Base-by-base conservation (phyloP, 345 rosid species). In the Hirschfeldia incana region DNA sequence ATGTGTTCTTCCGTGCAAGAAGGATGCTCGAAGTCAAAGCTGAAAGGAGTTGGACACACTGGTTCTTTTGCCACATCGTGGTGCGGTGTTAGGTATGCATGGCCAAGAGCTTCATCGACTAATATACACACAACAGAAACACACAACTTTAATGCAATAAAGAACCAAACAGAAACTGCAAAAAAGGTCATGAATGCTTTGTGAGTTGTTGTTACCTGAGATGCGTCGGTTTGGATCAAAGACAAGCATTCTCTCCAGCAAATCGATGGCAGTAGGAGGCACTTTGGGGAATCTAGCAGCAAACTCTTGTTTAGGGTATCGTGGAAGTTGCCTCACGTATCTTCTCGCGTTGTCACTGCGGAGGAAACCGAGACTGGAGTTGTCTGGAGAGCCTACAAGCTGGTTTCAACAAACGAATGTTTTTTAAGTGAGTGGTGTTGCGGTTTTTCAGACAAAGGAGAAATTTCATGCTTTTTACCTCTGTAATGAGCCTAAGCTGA, bases 11-110 rank as follows among this genome's bases (percentile, higher is more conserved):
- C 99, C 4, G 94, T 90, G 83, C 90, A 90, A 8, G 98, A 84
- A 42, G 99, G 97, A 70, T 89, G 96, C 85, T 95, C 99, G 79
- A 95, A 95, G 84, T 93, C 97, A 83, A 89, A 93, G 85, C 82
- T 85, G 85, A 93, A 95, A 66, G 96, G 94, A 79, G 84, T 84
- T 4, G 89, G 82, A 84, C 98, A 95, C 30, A 90, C 87, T 0
- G 97, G 98, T 82, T 95, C 99, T 88, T 88, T 97, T 8, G 83
- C 85, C 78, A 92, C 92, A 58, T 92, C 89, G 67, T 94, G 98
- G 72, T 91, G 93, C 13, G 97, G 89, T 76, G 92, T 90, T 82
- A 94, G 70, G 82, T 94, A 94, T 13, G 98, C 90, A 55, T 94
- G 98, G 76, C 89, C 83, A 46, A 95, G 78, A 37, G 99, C 98